Percentiles rank a stretch among this genome's conserved stretches.
These are phyloP conservation scores for Tothia fuscella DNA, from an alignment of 2,329 filamentous ascomycete genomes.

Conservation along the genomic window DNA sequence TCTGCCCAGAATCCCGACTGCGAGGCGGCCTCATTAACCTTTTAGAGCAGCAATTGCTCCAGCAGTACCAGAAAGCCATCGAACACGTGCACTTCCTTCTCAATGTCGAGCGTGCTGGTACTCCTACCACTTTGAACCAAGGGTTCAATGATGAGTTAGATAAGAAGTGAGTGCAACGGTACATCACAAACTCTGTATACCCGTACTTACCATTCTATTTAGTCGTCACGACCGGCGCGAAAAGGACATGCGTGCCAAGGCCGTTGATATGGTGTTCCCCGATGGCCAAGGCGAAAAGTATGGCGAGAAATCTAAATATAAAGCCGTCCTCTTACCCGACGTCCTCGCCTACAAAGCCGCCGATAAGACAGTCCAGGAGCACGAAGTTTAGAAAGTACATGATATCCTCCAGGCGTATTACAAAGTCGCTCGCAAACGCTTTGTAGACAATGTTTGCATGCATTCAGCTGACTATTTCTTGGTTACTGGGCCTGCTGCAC, in stretches of 20 bases:
- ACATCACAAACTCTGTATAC: not conserved
- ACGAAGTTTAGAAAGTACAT: conserved; percentile 41
- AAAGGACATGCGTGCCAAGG: too few relatives aligned
- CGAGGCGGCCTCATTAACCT: too few relatives aligned
- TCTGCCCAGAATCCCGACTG: too few relatives aligned
- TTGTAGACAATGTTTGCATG: conserved; percentile 32
- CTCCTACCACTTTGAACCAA: conserved; percentile 40
- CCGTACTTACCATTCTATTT: too few relatives aligned
- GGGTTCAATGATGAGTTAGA: conserved; percentile 39
- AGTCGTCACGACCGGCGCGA: too few relatives aligned
- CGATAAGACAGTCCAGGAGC: conserved; percentile 26
- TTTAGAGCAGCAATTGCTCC: conserved; percentile 34
- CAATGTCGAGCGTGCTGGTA: conserved; percentile 35
- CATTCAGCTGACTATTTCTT: conserved; percentile 46
- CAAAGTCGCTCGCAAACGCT: conserved; percentile 27
- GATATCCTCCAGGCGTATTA: conserved; percentile 41
- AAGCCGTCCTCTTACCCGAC: too few relatives aligned
- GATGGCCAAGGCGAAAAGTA: too few relatives aligned
- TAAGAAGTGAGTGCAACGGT: conserved; percentile 19
- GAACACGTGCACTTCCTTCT: conserved; percentile 41
- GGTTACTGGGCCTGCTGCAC: conserved; percentile 36
- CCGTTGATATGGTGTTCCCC: too few relatives aligned
- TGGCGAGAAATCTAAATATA: too few relatives aligned
- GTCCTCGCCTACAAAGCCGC: too few relatives aligned
- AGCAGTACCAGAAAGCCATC: conserved; percentile 37